These are phyloP conservation scores for Colletotrichum lindemuthianum DNA, from an alignment of 2,329 filamentous ascomycete species.

Conservation along the genomic window DNA sequence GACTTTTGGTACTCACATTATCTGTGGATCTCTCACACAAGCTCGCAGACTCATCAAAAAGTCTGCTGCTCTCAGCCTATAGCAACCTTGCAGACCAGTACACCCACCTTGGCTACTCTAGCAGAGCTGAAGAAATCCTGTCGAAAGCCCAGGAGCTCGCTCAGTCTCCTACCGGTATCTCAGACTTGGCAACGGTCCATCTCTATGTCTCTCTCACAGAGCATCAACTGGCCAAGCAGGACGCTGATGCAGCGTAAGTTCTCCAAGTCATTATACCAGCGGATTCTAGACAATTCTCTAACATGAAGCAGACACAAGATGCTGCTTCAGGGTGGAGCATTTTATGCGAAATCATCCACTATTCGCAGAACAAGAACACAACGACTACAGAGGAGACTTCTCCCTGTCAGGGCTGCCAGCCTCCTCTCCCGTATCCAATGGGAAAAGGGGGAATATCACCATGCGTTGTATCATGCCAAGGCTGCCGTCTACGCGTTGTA, in stretches of 20 bases:
- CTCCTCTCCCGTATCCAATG: constrained; percentile 73
- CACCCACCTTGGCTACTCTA: constrained; percentile 61
- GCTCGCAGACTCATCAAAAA: constrained; percentile 43
- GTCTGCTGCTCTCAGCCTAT: constrained; percentile 56
- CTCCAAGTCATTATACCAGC: background rate
- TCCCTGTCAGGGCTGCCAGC: constrained; percentile 69
- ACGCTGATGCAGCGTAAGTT: constrained; percentile 68
- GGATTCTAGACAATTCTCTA: constrained; percentile 1
- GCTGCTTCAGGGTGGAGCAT: constrained; percentile 23
- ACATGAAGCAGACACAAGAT: constrained; percentile 25
- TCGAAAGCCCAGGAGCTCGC: constrained; percentile 64
- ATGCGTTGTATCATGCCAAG: constrained; percentile 67
- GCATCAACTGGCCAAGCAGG: constrained; percentile 75
- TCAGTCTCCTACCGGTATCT: constrained; percentile 47
- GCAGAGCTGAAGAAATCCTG: constrained; percentile 63
- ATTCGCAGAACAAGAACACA: constrained; percentile 11
- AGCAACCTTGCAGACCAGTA: constrained; percentile 63
- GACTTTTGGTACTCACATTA: constrained; percentile 59
- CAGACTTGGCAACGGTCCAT: constrained; percentile 53
- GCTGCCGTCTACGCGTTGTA: constrained; percentile 66
- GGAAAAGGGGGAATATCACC: constrained; percentile 67
- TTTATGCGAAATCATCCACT: constrained; percentile 31
- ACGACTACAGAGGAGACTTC: constrained; percentile 53
- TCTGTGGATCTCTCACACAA: constrained; percentile 53
- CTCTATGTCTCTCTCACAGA: constrained; percentile 80